Conservation (phyloP, 2,329 filamentous ascomycete species). For the Fusarium keratoplasticum region DNA sequence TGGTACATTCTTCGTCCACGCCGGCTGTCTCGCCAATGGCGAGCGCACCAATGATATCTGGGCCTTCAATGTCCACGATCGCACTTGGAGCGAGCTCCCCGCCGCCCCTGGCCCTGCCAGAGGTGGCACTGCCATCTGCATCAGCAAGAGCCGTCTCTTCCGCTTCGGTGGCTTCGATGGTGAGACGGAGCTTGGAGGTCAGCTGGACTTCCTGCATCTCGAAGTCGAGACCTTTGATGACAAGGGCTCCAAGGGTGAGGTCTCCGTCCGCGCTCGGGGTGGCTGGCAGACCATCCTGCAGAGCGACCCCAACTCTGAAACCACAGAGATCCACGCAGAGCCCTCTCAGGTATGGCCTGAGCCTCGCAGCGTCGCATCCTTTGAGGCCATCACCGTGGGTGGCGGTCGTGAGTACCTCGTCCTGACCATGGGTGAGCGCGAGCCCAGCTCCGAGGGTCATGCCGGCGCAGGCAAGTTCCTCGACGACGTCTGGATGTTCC, state of each 20-base stretch:
- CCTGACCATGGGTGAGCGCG: constrained; percentile 69
- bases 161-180: constrained; percentile 87
- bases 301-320: constrained; percentile 47
- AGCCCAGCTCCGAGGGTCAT: constrained; percentile 61
- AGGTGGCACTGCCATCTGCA: constrained; percentile 75
- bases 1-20: constrained; percentile 80
- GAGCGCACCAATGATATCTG: constrained; percentile 76
- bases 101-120: constrained; percentile 74
- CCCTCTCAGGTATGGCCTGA: constrained; percentile 60
- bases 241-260: constrained; percentile 59
- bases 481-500: constrained; percentile 73
- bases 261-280: constrained; percentile 62
- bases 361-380: constrained; percentile 63
- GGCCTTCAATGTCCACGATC: constrained; percentile 76
- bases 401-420: constrained; percentile 72
- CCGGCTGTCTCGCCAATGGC: constrained; percentile 75
- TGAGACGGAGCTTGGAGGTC: constrained; percentile 74
- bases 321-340: constrained; percentile 51
- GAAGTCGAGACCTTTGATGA: constrained; percentile 68
- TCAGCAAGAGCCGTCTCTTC: constrained; percentile 74
- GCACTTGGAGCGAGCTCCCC: constrained; percentile 75
- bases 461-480: constrained; percentile 65
- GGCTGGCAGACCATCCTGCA: constrained; percentile 66
- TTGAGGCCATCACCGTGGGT: constrained; percentile 68
- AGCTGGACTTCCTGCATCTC: constrained; percentile 74